Evolutionary conservation across 306 rosid species (phyloP), one percentile per base, ranked within the genome.

Genomic region (Arachis stenosperma): DNA sequence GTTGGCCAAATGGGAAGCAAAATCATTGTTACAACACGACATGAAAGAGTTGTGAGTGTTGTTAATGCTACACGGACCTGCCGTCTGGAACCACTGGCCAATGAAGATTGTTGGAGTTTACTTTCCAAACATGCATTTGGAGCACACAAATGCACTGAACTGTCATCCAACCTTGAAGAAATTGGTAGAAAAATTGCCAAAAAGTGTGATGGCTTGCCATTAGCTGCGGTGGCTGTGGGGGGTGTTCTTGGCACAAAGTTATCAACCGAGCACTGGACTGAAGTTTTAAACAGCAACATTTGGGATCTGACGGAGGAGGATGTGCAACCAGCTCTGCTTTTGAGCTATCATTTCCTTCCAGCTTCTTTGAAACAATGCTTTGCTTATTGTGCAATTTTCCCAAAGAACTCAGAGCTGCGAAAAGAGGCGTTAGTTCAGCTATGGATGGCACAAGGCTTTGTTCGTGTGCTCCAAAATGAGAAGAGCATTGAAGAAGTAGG

Each of bases 41-140:
- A 67, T 46, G 30, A 30, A 51, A 47, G 5, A 12, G 46, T 67
- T 29, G 71, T 58, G 4, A 33, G 2, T 29, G 30, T 48, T 29
- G 71, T 58, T 3, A 6, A 9, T 12, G n/a, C 59, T 44, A 33
- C 30, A 44, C 58, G 7, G 9, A 67, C 59, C 27, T n/a, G 5
- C 30, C n/a, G n/a, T 47, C 5, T 67, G 30, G 1, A 0, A 48
- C 1, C 30, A 7, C 5, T 67, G 2, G 13, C 7, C 4, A 30
- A 4, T 48, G 46, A 47, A 48, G 30, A 47, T 13, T 67, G 71
- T 13, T 67, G 59, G 71, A 12, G 44, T 67, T 33, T 67, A 50
- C 59, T 67, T 50, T 22, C 71, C 12, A 30, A 48, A 13, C 71
- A 48, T 67, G 71, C 71, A 48, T 50, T 67, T 48, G 58, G 71